These are phyloP conservation scores for Zymoseptoria passerinii DNA, from an alignment of 2,329 filamentous ascomycete genomes.

Conservation along the genomic window DNA sequence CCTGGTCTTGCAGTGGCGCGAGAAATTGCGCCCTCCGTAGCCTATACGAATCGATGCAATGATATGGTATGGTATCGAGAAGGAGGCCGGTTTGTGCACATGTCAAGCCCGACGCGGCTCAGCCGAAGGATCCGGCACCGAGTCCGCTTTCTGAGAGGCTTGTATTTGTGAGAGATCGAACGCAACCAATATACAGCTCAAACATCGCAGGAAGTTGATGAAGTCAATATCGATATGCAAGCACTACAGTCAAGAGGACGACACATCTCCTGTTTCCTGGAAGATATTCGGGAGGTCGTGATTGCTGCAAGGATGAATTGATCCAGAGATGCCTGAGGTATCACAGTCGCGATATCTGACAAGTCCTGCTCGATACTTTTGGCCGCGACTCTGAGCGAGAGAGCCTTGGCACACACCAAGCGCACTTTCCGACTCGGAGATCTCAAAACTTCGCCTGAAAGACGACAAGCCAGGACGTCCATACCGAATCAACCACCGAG, in stretches of 20 bases:
- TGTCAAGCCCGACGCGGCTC: background rate
- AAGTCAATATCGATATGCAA: background rate
- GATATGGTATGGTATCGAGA: background rate
- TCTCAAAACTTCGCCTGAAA: background rate
- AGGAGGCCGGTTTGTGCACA: background rate
- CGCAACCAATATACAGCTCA: background rate
- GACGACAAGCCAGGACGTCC: background rate
- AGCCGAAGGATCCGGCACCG: background rate
- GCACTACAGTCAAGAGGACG: background rate
- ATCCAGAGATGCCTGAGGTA: background rate
- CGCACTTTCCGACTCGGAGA: background rate
- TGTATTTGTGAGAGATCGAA: background rate
- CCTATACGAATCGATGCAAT: background rate
- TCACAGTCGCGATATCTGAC: background rate
- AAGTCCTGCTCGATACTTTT: background rate
- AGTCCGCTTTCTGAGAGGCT: background rate
- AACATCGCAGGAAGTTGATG: background rate
- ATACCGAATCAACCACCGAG: constrained; percentile 3
- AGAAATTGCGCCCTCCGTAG: background rate
- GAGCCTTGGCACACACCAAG: background rate
- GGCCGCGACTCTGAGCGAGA: background rate
- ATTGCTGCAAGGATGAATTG: background rate
- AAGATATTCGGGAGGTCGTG: background rate
- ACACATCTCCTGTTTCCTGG: background rate
- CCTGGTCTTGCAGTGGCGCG: no score